A percentile compares a stretch with the other conserved stretches of the same genome.
Conservation (phyloP, 2,329 filamentous ascomycete species). For the Verticillium zaregamsianum region DNA sequence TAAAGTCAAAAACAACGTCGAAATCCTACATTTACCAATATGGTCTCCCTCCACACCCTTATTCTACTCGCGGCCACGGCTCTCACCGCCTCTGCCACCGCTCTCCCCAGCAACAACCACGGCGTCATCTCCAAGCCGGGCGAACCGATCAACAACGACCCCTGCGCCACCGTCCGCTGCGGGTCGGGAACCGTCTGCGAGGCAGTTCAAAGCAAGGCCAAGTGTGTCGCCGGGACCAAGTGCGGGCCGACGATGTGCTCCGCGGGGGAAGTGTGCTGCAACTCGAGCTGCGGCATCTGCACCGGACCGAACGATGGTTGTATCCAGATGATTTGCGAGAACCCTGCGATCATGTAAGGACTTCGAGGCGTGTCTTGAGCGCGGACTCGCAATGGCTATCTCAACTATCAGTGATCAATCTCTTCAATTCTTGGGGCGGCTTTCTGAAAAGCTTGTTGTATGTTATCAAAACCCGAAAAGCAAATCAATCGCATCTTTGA, state of each 20-base stretch:
- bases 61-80: background rate
- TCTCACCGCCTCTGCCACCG: background rate
- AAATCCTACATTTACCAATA: background rate
- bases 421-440: no score
- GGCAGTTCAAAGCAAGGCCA: background rate
- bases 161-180: slow-evolving; percentile 1
- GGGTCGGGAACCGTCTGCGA: background rate
- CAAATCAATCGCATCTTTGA: no score
- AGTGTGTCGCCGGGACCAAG: background rate
- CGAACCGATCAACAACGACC: background rate
- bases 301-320: slow-evolving; percentile 11
- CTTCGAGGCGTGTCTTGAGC: no score
- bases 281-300: slow-evolving; percentile 18
- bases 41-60: background rate
- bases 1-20: background rate
- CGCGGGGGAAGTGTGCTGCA: slow-evolving; percentile 14
- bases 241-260: slow-evolving; percentile 15
- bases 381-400: no score
- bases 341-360: background rate
- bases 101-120: background rate
- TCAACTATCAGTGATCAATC: no score
- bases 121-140: background rate
- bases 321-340: slow-evolving; percentile 12
- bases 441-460: no score
- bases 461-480: no score